phyloP scores from a whole-genome alignment of 2,329 filamentous ascomycete genomes.

The Penicillium aurantiogriseum region DNA sequence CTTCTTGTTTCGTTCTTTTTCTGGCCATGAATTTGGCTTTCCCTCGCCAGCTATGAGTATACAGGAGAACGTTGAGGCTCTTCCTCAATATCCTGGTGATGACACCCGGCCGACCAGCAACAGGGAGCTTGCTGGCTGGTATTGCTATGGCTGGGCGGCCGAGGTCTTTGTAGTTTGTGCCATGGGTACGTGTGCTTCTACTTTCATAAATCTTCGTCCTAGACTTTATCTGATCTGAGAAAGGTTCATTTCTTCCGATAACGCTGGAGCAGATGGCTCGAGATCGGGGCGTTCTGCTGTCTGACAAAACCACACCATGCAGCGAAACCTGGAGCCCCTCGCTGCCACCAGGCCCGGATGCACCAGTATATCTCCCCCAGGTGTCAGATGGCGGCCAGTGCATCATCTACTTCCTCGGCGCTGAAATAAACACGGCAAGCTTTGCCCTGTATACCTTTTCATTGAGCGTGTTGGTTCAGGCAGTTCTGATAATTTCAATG shows the following conservation, averaged over 20 bases:
- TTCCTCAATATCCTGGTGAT: constrained; percentile 70
- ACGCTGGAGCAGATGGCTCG: constrained; percentile 89
- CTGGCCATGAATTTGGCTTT: constrained; percentile 2
- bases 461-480: constrained; percentile 83
- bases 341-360: constrained; percentile 16
- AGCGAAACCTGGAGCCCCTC: constrained; percentile 58
- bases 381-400: constrained; percentile 61
- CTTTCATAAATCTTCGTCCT: background rate
- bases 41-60: background rate
- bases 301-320: constrained; percentile 74
- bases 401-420: constrained; percentile 74
- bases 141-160: constrained; percentile 91
- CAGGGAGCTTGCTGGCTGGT: constrained; percentile 91
- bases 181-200: constrained; percentile 52
- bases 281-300: constrained; percentile 83
- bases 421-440: constrained; percentile 90
- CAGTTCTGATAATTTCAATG: constrained; percentile 90
- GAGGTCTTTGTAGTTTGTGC: constrained; percentile 96
- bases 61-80: constrained; percentile 27
- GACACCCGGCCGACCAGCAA: constrained; percentile 83
- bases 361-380: constrained; percentile 20
- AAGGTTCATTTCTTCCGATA: constrained; percentile 93
- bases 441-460: constrained; percentile 99
- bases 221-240: constrained; percentile 17
- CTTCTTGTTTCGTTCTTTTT: background rate